Percentiles rank a stretch among this genome's conserved stretches.
phyloP scores from a whole-genome alignment of 2,329 filamentous ascomycete species.

The Paradendryphiella salina region DNA sequence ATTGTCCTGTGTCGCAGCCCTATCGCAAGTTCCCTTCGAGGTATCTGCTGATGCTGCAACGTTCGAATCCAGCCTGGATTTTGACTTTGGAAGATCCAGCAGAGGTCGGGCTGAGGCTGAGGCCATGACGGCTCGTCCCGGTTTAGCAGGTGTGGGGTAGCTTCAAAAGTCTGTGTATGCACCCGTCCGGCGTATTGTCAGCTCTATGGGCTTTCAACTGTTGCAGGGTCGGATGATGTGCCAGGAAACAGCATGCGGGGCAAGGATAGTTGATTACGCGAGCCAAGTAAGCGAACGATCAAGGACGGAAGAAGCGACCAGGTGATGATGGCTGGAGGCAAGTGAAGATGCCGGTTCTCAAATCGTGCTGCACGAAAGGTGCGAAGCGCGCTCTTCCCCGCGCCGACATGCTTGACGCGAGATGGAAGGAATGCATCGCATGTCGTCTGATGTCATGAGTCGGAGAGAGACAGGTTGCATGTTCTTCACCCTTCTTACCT shows the following conservation, averaged over 20 bases:
- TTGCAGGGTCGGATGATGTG: slow-evolving; percentile 1
- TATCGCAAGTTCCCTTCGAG: slow-evolving; percentile 11
- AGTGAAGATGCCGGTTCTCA: background rate
- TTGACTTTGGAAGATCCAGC: slow-evolving; percentile 39
- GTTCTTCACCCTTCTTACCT: background rate
- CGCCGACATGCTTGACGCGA: background rate
- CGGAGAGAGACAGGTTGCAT: background rate
- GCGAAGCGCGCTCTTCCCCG: slow-evolving; percentile 6
- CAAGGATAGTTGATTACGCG: background rate
- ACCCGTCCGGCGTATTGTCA: background rate
- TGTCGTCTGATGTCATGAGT: background rate
- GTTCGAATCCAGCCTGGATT: slow-evolving; percentile 11
- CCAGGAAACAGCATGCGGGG: slow-evolving; percentile 1
- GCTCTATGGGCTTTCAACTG: background rate
- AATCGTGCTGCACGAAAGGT: slow-evolving; percentile 12
- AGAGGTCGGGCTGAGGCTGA: slow-evolving; percentile 40
- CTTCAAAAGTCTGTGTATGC: background rate
- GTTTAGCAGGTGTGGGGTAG: slow-evolving; percentile 15
- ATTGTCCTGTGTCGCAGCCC: slow-evolving; percentile 7
- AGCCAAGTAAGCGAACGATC: background rate
- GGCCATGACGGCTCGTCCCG: slow-evolving; percentile 28
- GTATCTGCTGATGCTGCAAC: slow-evolving; percentile 12
- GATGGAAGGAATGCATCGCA: slow-evolving; percentile 3
- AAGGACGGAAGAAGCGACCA: background rate
- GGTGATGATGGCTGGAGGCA: background rate